Conservation (phyloP, 163 green algal species). For the Chlamydomonas reinhardtii region DNA sequence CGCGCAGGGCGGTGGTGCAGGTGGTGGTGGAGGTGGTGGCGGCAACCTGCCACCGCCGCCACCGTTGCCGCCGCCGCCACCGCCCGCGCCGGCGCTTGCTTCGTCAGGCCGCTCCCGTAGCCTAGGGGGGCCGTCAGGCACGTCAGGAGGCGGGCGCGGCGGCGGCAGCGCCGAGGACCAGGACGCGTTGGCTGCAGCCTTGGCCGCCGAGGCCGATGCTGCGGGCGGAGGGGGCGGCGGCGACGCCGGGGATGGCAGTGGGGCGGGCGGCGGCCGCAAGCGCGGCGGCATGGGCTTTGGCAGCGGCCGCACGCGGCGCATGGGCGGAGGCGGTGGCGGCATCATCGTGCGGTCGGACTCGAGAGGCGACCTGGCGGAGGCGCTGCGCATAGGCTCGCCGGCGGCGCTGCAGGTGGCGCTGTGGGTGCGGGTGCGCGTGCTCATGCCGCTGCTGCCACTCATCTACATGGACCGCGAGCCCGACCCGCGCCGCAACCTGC, state of each 20-base stretch:
- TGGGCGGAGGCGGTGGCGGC: constrained; percentile 39
- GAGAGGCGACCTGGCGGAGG: constrained; percentile 28
- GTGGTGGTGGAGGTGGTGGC: background rate
- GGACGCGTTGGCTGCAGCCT: background rate
- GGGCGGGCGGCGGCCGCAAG: constrained; percentile 17
- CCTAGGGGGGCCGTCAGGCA: background rate
- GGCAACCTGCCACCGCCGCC: background rate
- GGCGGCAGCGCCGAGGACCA: constrained; percentile 18
- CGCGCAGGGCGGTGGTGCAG: background rate
- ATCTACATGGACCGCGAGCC: constrained; percentile 44
- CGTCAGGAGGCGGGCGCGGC: too few relatives aligned
- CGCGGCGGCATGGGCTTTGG: constrained; percentile 46
- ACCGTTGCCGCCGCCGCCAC: constrained; percentile 10
- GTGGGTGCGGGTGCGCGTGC: constrained; percentile 40
- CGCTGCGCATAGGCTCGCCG: constrained; percentile 34
- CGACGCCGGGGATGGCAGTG: constrained; percentile 7
- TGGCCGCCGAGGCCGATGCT: constrained; percentile 8
- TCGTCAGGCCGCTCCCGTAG: constrained; percentile 7
- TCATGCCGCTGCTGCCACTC: constrained; percentile 47
- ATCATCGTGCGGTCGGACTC: constrained; percentile 34
- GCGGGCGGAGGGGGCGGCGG: background rate
- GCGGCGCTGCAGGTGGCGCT: constrained; percentile 48
- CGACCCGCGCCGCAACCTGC: constrained; percentile 36
- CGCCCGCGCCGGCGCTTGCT: constrained; percentile 1
- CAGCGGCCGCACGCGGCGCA: constrained; percentile 27